phyloP scores from a whole-genome alignment of 2,329 filamentous ascomycete genomes.

The Sarocladium oryzae region DNA sequence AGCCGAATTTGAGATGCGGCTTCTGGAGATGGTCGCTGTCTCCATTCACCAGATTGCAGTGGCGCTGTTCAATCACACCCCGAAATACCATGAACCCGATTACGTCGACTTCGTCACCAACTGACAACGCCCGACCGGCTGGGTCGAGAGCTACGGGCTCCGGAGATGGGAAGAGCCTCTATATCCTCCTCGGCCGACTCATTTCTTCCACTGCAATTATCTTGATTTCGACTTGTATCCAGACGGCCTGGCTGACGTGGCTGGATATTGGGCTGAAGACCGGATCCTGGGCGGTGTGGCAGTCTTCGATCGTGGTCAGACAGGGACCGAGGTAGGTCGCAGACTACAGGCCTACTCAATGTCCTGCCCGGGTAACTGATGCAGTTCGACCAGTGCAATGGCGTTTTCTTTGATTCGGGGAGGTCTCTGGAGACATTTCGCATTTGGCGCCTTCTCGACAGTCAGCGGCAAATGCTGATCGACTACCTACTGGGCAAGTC shows the following conservation, averaged over 20 bases:
- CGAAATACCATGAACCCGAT: conserved; percentile 1
- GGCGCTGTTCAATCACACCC: neutral
- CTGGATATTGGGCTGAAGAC: conserved; percentile 23
- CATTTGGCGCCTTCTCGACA: neutral
- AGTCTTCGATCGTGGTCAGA: conserved; percentile 21
- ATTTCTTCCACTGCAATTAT: neutral
- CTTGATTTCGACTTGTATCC: conserved; percentile 19
- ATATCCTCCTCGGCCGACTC: neutral
- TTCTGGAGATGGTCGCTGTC: conserved; percentile 6
- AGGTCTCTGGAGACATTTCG: neutral
- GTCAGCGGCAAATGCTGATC: neutral
- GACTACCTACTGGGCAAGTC: neutral
- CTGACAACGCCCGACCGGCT: neutral
- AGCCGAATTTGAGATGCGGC: conserved; percentile 3
- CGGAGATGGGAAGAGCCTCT: neutral
- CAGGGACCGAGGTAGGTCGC: conserved; percentile 13
- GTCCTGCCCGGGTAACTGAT: neutral
- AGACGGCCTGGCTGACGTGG: conserved; percentile 16
- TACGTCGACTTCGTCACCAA: neutral
- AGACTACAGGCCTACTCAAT: neutral
- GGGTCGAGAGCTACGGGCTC: neutral
- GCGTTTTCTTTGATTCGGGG: neutral
- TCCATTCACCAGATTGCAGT: conserved; percentile 3
- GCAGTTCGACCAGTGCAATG: neutral
- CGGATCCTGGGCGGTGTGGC: conserved; percentile 23